Percentiles rank a stretch among this genome's conserved stretches.
These are phyloP conservation scores for Lactarius sp. DNA, from an alignment of 768 basidiomycete species.

Conservation along the genomic window DNA sequence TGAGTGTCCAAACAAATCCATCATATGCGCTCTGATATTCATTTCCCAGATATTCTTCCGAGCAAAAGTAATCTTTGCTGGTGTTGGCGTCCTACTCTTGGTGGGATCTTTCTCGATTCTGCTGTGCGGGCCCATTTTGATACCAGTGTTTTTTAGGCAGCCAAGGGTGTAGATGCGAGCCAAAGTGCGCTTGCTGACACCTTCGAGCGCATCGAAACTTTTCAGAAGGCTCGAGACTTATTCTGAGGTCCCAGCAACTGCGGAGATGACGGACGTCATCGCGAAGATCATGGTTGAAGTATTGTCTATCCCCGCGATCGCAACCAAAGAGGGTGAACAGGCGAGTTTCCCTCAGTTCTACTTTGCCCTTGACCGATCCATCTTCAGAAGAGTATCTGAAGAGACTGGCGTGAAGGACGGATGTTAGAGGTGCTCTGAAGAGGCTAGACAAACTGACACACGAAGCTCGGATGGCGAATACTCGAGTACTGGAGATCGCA, in stretches of 20 bases:
- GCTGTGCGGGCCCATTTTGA: no score
- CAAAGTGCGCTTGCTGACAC: not conserved
- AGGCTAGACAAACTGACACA: not conserved
- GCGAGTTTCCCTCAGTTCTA: not conserved
- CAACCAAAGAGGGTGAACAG: not conserved
- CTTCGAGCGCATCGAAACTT: not conserved
- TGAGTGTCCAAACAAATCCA: not conserved
- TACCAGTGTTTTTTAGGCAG: no score
- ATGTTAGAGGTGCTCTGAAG: not conserved
- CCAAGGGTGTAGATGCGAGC: no score
- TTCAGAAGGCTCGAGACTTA: not conserved
- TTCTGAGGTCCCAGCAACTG: not conserved
- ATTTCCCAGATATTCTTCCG: not conserved
- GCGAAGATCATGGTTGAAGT: constrained; percentile 3
- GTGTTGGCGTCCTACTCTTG: not conserved
- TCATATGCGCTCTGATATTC: not conserved
- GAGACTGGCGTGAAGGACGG: not conserved
- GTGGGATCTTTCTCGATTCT: not conserved
- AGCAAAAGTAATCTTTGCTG: not conserved
- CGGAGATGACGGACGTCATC: not conserved
- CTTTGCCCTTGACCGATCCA: not conserved
- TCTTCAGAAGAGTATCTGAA: not conserved
- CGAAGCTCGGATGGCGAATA: no score
- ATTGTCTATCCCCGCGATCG: not conserved
- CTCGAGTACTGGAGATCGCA: no score